Evolutionary conservation across 768 basidiomycete genomes (phyloP).

Genomic region (Kwoniella dejecticola): DNA sequence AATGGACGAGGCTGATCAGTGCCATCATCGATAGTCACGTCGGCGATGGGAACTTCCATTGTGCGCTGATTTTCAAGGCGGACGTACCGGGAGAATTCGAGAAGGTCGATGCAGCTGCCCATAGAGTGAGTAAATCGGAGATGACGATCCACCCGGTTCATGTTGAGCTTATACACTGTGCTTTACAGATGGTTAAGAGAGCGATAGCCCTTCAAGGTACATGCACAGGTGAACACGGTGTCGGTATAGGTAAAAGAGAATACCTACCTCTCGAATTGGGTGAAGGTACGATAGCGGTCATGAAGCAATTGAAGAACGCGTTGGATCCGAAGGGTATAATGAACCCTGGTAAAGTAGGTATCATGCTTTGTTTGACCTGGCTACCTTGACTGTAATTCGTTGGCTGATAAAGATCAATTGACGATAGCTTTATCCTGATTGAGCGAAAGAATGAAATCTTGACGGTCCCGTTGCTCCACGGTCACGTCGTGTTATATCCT

Average conservation of each 20-base stretch:
- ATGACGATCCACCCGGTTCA: not conserved
- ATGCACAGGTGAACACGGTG: constrained; percentile 70
- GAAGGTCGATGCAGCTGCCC: constrained; percentile 46
- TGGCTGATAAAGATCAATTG: not conserved
- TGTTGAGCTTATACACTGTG: not conserved
- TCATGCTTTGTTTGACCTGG: not conserved
- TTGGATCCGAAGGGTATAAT: constrained; percentile 73
- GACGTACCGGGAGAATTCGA: constrained; percentile 37
- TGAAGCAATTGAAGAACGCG: constrained; percentile 75
- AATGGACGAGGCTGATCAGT: constrained; percentile 10
- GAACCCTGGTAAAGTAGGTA: constrained; percentile 74
- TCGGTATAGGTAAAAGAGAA: constrained; percentile 75
- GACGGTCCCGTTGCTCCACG: no score
- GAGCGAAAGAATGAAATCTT: no score
- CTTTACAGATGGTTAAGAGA: constrained; percentile 50
- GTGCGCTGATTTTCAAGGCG: constrained; percentile 47
- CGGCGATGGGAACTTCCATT: constrained; percentile 57
- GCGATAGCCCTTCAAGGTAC: constrained; percentile 57
- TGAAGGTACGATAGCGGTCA: constrained; percentile 72
- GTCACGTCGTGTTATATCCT: no score
- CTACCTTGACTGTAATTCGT: not conserved
- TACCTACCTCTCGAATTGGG: constrained; percentile 81
- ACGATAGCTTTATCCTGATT: constrained; percentile 11
- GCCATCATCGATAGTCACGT: constrained; percentile 31
- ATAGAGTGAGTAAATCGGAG: constrained; percentile 30